A percentile compares a stretch with the other conserved stretches of the same genome.
phyloP scores from a whole-genome alignment of 208 protist species.

The Eutreptiella sp. region DNA sequence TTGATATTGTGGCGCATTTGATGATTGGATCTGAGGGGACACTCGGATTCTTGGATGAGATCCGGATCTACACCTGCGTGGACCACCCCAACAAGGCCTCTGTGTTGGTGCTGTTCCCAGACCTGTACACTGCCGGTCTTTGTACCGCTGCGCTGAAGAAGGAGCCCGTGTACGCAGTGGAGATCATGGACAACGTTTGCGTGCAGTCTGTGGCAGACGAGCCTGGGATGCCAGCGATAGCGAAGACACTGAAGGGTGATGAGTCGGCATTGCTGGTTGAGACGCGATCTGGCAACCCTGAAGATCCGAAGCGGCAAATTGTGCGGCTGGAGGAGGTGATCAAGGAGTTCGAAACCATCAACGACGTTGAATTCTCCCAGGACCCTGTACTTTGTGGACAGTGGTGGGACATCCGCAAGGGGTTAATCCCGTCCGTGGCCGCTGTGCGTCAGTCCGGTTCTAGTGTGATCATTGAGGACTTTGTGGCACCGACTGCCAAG shows the following conservation, averaged over 20 bases:
- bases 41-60: conserved; percentile 38
- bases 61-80: conserved; percentile 36
- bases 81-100: conserved; percentile 40
- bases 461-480: conserved; percentile 39
- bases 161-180: conserved; percentile 35
- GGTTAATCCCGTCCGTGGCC: conserved; percentile 38
- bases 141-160: conserved; percentile 30
- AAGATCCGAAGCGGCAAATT: background rate
- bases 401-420: conserved; percentile 42
- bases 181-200: conserved; percentile 34
- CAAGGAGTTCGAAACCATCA: background rate
- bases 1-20: conserved; percentile 48
- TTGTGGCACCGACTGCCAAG: conserved; percentile 24
- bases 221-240: too few relatives aligned
- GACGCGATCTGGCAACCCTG: background rate
- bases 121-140: conserved; percentile 30
- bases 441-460: conserved; percentile 28
- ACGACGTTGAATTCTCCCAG: conserved; percentile 6
- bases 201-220: conserved; percentile 7
- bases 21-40: conserved; percentile 45
- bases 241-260: too few relatives aligned
- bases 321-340: background rate
- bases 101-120: conserved; percentile 38
- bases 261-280: conserved; percentile 22
- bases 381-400: conserved; percentile 25